phyloP scores from a whole-genome alignment of 495 filamentous ascomycete species.

The Trichoderma virens region DNA sequence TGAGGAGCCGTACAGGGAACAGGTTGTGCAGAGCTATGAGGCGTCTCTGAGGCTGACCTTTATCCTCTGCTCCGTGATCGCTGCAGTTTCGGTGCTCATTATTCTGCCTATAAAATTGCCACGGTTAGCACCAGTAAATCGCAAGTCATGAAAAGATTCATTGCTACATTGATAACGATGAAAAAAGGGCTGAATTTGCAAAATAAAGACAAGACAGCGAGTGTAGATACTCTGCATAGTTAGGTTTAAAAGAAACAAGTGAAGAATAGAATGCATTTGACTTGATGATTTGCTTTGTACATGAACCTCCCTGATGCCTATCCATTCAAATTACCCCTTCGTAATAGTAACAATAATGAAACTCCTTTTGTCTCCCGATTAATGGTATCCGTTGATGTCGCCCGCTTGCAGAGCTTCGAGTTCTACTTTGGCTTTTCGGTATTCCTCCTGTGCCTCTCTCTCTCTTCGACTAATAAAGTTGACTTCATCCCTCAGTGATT shows the following conservation, averaged over 20 bases:
- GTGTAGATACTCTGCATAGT: background rate
- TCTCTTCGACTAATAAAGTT: conserved; percentile 74
- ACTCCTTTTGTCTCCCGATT: conserved; percentile 11
- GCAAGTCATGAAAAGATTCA: background rate
- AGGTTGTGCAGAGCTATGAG: conserved; percentile 54
- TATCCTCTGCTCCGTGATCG: conserved; percentile 42
- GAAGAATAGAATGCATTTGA: background rate
- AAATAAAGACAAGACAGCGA: no score
- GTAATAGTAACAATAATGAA: background rate
- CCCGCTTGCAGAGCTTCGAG: conserved; percentile 49
- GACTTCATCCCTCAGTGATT: conserved; percentile 73
- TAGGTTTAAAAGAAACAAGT: background rate
- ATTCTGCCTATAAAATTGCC: conserved; percentile 47
- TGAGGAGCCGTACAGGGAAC: conserved; percentile 24
- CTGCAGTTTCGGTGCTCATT: conserved; percentile 39
- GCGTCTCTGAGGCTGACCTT: conserved; percentile 50
- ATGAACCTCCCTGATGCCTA: background rate
- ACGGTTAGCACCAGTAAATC: conserved; percentile 31
- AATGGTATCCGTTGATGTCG: conserved; percentile 34
- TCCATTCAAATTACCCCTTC: background rate
- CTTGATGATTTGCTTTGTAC: background rate
- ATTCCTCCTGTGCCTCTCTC: conserved; percentile 84
- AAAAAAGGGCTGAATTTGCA: background rate
- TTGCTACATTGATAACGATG: background rate
- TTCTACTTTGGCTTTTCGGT: conserved; percentile 68